Base-by-base conservation (phyloP, 2,329 filamentous ascomycete species). In the Arthroderma uncinatum region DNA sequence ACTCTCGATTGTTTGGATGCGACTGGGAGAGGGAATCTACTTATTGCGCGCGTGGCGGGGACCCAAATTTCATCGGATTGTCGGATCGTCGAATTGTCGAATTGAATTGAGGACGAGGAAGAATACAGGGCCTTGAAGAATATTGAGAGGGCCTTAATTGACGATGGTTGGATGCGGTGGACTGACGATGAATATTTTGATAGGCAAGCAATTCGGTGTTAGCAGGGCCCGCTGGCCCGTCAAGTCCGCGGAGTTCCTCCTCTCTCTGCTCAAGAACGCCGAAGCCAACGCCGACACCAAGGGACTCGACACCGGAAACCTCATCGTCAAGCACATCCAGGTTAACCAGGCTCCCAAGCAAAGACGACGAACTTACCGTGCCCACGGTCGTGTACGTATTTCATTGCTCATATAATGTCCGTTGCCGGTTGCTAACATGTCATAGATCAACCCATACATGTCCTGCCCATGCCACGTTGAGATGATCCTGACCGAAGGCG, bases 291-390 rank as follows among this genome's bases (percentile, higher is more conserved):
- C 90, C 75, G 91, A 95, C 71, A 87, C 88, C 77, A 95, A 95
- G 84, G 90, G 91, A 72, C 89, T 95, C 73, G 90, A 98, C 80
- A 97, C 91, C 74, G 86, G 85, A 80, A 94, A 94, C 83, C 82
- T 98, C 74, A 80, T 97, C 75, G 88, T 98, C 81, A 96, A 96
- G 89, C 94, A 96, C 87, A 98, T 98, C 81, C 93, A 98, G 83
- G 93, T 98, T 84, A 98, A 98, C 89, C 93, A 98, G 84, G 94
- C 93, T 70, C 93, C 93, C 73, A 97, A 97, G 87, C 92, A 97
- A 84, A 86, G 93, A 76, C 85, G 93, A 81, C 87, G 93, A 78
- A 98, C 93, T 75, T 98, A 98, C 88, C 91, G 93, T 85, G 94
- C 94, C 65, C 93, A 98, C 84, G 93, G 93, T 85, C 90, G 93